phyloP scores from a whole-genome alignment of 345 rosid species.

The Triadica sebifera region DNA sequence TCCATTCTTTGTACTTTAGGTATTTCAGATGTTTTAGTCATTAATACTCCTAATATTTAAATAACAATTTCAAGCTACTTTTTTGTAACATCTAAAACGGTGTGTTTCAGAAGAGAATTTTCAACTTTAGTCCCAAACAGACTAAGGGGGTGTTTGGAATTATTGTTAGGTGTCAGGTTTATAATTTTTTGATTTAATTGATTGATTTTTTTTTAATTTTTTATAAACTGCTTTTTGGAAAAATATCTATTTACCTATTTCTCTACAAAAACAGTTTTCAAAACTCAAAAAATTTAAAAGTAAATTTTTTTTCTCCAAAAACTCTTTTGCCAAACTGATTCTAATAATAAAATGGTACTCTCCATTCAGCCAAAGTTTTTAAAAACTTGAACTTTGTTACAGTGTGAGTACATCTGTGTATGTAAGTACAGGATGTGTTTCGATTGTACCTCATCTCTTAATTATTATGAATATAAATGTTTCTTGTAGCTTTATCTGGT shows the following conservation, averaged over 20 bases:
- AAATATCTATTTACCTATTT: no score
- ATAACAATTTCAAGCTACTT: neutral
- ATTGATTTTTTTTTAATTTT: no score
- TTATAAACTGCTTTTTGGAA: no score
- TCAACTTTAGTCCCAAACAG: neutral
- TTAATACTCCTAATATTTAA: no score
- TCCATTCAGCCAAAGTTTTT: neutral
- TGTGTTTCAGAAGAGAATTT: neutral
- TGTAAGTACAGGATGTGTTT: neutral
- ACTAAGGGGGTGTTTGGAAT: no score
- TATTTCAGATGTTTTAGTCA: neutral
- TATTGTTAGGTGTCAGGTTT: no score
- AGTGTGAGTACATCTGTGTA: neutral
- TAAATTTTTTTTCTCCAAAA: no score
- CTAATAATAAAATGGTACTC: neutral
- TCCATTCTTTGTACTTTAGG: neutral
- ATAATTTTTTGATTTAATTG: no score
- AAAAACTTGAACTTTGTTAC: neutral
- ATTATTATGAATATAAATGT: slow-evolving; percentile 7
- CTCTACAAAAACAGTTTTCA: no score
- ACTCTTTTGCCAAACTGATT: no score
- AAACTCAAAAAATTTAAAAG: no score
- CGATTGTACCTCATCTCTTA: neutral
- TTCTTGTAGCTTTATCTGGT: slow-evolving; percentile 21
- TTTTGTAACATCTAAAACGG: neutral